Evolutionary conservation across 441 rosid species (phyloP).

Genomic region (Monsonia emarginata): DNA sequence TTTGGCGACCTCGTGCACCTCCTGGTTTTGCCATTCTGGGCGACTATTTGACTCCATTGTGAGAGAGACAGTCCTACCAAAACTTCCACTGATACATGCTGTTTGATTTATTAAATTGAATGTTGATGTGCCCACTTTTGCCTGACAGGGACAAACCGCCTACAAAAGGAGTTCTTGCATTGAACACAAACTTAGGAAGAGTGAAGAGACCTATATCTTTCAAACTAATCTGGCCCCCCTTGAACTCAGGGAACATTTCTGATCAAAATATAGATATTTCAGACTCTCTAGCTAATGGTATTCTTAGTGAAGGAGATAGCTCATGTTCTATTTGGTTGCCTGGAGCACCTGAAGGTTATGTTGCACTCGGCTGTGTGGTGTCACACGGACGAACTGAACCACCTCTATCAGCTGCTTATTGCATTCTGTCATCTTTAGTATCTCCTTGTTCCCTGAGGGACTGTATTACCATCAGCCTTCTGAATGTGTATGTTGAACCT

Average conservation of each 20-base stretch:
- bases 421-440: constrained; percentile 67
- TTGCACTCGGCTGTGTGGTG: constrained; percentile 81
- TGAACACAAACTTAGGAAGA: constrained; percentile 68
- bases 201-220: constrained; percentile 77
- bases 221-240: constrained; percentile 62
- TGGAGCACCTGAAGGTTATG: constrained; percentile 81
- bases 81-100: constrained; percentile 15
- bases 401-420: constrained; percentile 56
- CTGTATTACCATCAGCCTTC: constrained; percentile 53
- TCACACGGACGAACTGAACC: constrained; percentile 62
- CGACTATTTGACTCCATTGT: constrained; percentile 86
- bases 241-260: constrained; percentile 33
- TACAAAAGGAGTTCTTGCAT: constrained; percentile 78
- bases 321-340: constrained; percentile 84
- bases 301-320: constrained; percentile 22
- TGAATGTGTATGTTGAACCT: constrained; percentile 41
- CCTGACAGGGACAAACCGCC: constrained; percentile 93
- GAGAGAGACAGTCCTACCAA: constrained; percentile 25
- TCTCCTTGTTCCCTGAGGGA: constrained; percentile 86
- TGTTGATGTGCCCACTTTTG: constrained; percentile 18
- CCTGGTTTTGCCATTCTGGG: constrained; percentile 95
- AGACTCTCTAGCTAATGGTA: constrained; percentile 17
- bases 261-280: constrained; percentile 23
- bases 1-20: constrained; percentile 93
- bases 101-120: constrained; percentile 3